phyloP scores from a whole-genome alignment of 73 alveolate species.

The Tetrahymena malaccensis region DNA sequence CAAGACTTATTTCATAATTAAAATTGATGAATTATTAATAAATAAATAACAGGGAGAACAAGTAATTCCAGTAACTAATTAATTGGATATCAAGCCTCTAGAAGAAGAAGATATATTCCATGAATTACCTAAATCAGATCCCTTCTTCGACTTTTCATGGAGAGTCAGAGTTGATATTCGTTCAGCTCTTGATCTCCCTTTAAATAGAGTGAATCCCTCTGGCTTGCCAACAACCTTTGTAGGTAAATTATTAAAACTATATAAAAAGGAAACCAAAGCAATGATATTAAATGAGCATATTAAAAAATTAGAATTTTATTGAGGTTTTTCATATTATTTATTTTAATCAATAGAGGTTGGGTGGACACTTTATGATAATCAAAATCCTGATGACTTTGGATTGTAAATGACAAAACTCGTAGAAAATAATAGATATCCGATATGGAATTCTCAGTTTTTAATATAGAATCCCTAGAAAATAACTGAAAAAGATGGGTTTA shows the following conservation, averaged over 20 bases:
- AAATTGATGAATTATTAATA: not conserved
- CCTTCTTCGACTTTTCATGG: slow-evolving; percentile 87
- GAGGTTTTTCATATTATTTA: not conserved
- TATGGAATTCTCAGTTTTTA: slow-evolving; percentile 92
- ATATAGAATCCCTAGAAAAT: slow-evolving; percentile 84
- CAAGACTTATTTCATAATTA: slow-evolving; percentile 45
- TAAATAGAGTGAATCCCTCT: slow-evolving; percentile 70
- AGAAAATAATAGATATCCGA: slow-evolving; percentile 87
- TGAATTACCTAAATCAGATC: slow-evolving; percentile 93
- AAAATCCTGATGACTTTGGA: slow-evolving; percentile 86
- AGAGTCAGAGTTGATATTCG: slow-evolving; percentile 90
- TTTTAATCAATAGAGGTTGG: slow-evolving; percentile 69
- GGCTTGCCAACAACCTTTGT: slow-evolving; percentile 91
- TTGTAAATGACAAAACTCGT: slow-evolving; percentile 76
- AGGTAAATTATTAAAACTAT: not conserved
- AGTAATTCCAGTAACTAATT: slow-evolving; percentile 48
- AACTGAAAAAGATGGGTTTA: slow-evolving; percentile 84
- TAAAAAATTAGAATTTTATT: not conserved
- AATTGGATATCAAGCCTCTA: slow-evolving; percentile 55
- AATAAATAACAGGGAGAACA: slow-evolving; percentile 15
- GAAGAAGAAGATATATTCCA: slow-evolving; percentile 79
- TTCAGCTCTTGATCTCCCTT: slow-evolving; percentile 91
- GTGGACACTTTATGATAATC: slow-evolving; percentile 88
- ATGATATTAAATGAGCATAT: no score
- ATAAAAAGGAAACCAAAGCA: not conserved